Conservation (phyloP, 352 stramenopile genomes). For the Phytophthora multivora region DNA sequence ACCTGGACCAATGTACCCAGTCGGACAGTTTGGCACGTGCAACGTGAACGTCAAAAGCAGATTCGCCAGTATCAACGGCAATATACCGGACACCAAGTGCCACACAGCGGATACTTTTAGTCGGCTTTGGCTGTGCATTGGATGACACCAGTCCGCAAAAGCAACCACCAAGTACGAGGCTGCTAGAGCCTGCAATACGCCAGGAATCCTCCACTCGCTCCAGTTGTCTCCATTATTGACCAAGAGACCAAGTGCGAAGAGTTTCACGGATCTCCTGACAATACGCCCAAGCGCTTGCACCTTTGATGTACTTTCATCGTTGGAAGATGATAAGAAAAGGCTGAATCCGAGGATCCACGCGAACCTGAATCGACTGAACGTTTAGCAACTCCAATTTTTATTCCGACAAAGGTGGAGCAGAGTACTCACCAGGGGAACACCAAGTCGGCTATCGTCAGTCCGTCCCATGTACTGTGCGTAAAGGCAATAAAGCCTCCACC, state of each 20-base stretch:
- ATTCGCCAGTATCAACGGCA: conserved; percentile 51
- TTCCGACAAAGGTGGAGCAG: not conserved
- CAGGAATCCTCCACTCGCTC: conserved; percentile 67
- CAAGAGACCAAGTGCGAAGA: conserved; percentile 72
- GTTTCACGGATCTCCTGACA: conserved; percentile 40
- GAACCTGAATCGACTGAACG: conserved; percentile 46
- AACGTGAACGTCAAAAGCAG: conserved; percentile 57
- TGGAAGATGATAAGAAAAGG: conserved; percentile 37
- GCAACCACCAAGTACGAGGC: conserved; percentile 50
- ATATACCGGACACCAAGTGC: conserved; percentile 38
- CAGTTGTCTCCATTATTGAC: conserved; percentile 69
- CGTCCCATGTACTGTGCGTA: conserved; percentile 79
- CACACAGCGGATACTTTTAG: conserved; percentile 2
- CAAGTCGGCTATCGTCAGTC: conserved; percentile 72
- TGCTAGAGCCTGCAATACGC: conserved; percentile 76
- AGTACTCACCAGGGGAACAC: conserved; percentile 74
- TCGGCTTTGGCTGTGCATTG: not conserved
- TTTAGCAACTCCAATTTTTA: not conserved
- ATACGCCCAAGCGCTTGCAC: conserved; percentile 12
- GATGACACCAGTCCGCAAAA: conserved; percentile 12
- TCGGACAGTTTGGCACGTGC: conserved; percentile 69
- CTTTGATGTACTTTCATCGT: not conserved
- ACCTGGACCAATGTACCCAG: conserved; percentile 75
- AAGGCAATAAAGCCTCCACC: conserved; percentile 67
- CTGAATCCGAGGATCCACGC: conserved; percentile 87